phyloP scores from a whole-genome alignment of 192 early-diverging fungal species.

The Oehlia diaphana region DNA sequence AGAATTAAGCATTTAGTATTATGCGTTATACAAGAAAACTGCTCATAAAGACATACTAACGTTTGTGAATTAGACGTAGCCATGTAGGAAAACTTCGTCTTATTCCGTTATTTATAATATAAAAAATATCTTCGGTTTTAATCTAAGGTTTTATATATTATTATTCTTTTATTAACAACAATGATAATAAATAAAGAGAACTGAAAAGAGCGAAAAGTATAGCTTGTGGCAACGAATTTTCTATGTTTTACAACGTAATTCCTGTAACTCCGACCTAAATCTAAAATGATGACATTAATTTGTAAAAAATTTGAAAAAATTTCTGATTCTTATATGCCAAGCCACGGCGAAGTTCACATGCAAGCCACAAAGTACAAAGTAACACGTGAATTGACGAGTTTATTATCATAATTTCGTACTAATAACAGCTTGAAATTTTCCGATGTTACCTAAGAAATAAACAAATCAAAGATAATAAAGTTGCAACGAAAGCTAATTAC shows the following conservation, averaged over 20 bases:
- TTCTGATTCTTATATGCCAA: too few relatives aligned
- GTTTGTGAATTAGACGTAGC: slow-evolving; percentile 12
- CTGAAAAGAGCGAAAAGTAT: too few relatives aligned
- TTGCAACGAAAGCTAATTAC: too few relatives aligned
- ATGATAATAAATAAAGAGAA: background rate
- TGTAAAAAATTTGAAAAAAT: too few relatives aligned
- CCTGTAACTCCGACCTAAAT: too few relatives aligned
- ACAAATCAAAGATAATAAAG: background rate
- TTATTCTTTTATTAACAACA: background rate
- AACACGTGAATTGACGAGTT: too few relatives aligned
- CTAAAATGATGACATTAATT: too few relatives aligned
- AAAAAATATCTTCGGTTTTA: background rate
- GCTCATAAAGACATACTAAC: slow-evolving; percentile 10
- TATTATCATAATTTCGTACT: background rate
- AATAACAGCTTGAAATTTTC: background rate
- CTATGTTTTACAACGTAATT: too few relatives aligned
- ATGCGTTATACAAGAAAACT: background rate
- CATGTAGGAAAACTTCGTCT: background rate
- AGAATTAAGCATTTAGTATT: background rate
- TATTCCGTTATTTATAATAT: background rate
- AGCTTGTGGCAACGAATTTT: too few relatives aligned
- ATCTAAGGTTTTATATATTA: background rate
- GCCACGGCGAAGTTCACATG: too few relatives aligned
- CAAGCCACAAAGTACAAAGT: too few relatives aligned
- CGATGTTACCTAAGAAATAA: background rate